phyloP scores from a whole-genome alignment of 2,329 filamentous ascomycete species.

The Leptographium radiaticola region DNA sequence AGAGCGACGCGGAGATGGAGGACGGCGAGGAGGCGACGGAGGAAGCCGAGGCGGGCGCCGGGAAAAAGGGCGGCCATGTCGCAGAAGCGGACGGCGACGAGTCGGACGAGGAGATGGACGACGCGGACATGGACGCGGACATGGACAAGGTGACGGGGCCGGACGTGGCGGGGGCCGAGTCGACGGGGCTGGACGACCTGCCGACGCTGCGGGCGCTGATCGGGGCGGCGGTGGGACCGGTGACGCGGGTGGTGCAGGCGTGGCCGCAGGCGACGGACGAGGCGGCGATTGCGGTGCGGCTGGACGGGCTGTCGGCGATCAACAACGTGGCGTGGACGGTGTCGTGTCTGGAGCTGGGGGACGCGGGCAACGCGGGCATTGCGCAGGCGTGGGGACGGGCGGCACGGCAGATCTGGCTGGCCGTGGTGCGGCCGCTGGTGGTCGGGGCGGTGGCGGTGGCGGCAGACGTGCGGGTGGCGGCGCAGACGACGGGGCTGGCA shows the following conservation, averaged over 20 bases:
- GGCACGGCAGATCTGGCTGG: slow-evolving; percentile 43
- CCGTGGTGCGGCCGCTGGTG: slow-evolving; percentile 42
- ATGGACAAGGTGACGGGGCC: slow-evolving; percentile 50
- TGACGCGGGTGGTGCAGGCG: slow-evolving; percentile 33
- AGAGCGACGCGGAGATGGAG: slow-evolving; percentile 28
- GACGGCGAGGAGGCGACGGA: slow-evolving; percentile 34
- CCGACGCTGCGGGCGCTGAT: slow-evolving; percentile 39
- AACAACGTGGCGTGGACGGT: slow-evolving; percentile 58
- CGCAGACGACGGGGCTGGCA: slow-evolving; percentile 38
- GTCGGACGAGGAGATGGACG: slow-evolving; percentile 10
- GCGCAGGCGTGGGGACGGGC: slow-evolving; percentile 39
- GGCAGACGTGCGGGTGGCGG: background rate
- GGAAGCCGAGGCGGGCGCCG: slow-evolving; percentile 20
- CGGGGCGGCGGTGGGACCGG: slow-evolving; percentile 30
- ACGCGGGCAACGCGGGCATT: slow-evolving; percentile 37
- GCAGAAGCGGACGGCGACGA: slow-evolving; percentile 15
- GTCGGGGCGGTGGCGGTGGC: slow-evolving; percentile 46
- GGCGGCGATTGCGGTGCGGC: slow-evolving; percentile 31
- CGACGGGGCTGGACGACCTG: slow-evolving; percentile 34
- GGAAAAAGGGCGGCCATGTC: slow-evolving; percentile 19
- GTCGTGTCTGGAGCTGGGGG: slow-evolving; percentile 45
- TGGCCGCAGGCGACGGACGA: slow-evolving; percentile 20
- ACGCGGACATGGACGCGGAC: slow-evolving; percentile 28
- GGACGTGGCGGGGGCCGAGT: slow-evolving; percentile 26
- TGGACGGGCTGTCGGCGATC: slow-evolving; percentile 44